Base-by-base conservation (phyloP, 768 basidiomycete genomes). In the Boletales sp. region DNA sequence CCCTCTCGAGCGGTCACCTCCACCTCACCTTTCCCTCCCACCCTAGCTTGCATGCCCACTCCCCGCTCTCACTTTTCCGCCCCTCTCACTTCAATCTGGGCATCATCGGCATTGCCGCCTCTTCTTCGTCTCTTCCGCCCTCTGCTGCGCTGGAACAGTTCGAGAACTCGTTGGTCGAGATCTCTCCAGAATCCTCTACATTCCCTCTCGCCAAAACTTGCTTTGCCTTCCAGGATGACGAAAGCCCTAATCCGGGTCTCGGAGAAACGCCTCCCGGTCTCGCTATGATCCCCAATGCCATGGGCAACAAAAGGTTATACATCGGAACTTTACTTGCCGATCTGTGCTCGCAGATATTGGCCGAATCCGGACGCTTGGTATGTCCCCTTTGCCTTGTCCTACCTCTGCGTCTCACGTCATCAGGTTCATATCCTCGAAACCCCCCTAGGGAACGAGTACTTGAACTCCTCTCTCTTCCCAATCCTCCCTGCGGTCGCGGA, bases 261-360 rank as follows among this genome's bases (percentile, higher is more conserved):
- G 76, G 77, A 8, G 80, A 82, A 45, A 74, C 71, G 45, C 71
- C 81, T 13, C 74, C 80, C 24, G 86, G 86, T 15, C 65, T 94
- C 34, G 80, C 89, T 17, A 75, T 90, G 24, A 88, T 97, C 43
- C 94, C 93, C 4, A 82, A 78, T 54, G 79, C 84, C 58, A 90
- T 93, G 82, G 88, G 87, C 7, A 92, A 94, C 60, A 90, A 92
- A 66, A 87, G 82, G 58, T 68, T 91, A 29, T 94, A 94, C 64
- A 77, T 98, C 47, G 90, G 90, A 29, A 92, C 92, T 15, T 71
- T 97, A 37, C 69, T 99, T 48, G 92, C 91, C 15, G 92, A 93
- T 62, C 69, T 97, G 17, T 94, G 91, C 57, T 92, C 93, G 31
- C 83, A 87, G 53, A 81, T 97, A 43, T 73, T 99, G 19, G 81